A percentile compares a stretch with the other conserved stretches of the same genome.
These are phyloP conservation scores for Debaryomyces nepalensis DNA, from an alignment of 1,139 yeast genomes.

Conservation along the genomic window DNA sequence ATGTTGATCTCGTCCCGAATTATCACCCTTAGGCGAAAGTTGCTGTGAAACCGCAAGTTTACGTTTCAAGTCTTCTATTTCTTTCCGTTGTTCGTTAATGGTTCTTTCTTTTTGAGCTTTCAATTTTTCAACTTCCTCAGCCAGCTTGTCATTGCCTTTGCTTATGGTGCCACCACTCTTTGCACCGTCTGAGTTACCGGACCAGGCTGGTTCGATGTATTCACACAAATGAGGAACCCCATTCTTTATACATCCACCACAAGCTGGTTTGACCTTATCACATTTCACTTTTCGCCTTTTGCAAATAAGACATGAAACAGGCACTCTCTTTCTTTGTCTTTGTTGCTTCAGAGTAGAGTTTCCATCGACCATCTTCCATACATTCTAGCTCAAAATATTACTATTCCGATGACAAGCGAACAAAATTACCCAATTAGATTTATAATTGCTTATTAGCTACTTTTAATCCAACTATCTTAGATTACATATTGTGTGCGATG, in stretches of 20 bases:
- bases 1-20: constrained; percentile 12
- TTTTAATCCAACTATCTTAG: not conserved
- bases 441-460: not conserved
- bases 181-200: constrained; percentile 15
- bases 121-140: constrained; percentile 28
- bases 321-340: constrained; percentile 42
- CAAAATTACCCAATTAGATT: too few species aligned
- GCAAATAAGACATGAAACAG: constrained; percentile 49
- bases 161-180: constrained; percentile 1
- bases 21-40: constrained; percentile 22
- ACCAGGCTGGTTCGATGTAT: constrained; percentile 50
- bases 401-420: too few species aligned
- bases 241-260: constrained; percentile 49
- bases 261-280: constrained; percentile 47
- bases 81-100: constrained; percentile 33
- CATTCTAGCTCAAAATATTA: not conserved
- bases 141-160: constrained; percentile 19
- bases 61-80: constrained; percentile 42
- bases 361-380: constrained; percentile 3
- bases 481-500: not conserved
- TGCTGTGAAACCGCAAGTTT: constrained; percentile 36
- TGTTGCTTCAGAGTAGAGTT: constrained; percentile 16
- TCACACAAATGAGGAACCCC: constrained; percentile 50
- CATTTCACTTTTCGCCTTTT: constrained; percentile 51
- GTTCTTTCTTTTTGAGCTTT: constrained; percentile 29